phyloP scores from a whole-genome alignment of 106 monocot species.

The Acorus calamus region DNA sequence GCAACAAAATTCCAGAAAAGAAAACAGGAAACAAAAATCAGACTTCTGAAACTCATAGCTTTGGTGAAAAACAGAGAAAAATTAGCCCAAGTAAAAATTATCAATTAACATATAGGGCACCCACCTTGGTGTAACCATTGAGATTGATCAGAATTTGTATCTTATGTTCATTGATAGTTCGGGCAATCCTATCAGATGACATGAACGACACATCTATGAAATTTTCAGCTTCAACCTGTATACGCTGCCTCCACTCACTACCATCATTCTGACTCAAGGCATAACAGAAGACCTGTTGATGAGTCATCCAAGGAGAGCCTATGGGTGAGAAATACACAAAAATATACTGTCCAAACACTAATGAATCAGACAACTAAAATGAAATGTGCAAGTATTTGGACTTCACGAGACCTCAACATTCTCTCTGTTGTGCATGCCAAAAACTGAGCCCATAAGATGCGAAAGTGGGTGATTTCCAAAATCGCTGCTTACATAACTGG shows the following conservation, averaged over 20 bases:
- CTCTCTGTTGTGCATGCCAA: constrained; percentile 85
- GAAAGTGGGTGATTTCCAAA: constrained; percentile 97
- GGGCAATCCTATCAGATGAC: constrained; percentile 87
- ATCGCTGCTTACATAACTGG: constrained; percentile 96
- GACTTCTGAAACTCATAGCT: no score
- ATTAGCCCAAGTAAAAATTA: neutral
- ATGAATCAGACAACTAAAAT: no score
- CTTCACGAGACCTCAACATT: constrained; percentile 60
- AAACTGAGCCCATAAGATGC: constrained; percentile 96
- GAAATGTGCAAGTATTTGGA: no score
- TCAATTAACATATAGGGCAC: neutral
- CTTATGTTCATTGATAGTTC: constrained; percentile 75
- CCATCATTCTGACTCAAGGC: constrained; percentile 97
- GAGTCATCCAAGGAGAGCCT: neutral
- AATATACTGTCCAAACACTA: no score
- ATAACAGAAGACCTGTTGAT: constrained; percentile 83
- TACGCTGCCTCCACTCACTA: constrained; percentile 88
- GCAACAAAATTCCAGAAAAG: no score
- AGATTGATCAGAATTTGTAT: constrained; percentile 96
- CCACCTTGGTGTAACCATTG: constrained; percentile 98
- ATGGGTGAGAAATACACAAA: no score
- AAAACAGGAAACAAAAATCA: no score
- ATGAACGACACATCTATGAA: constrained; percentile 83
- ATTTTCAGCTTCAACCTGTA: constrained; percentile 77
- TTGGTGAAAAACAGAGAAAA: no score